Evolutionary conservation across 2,329 filamentous ascomycete species (phyloP).

Genomic region (Fusarium poae): DNA sequence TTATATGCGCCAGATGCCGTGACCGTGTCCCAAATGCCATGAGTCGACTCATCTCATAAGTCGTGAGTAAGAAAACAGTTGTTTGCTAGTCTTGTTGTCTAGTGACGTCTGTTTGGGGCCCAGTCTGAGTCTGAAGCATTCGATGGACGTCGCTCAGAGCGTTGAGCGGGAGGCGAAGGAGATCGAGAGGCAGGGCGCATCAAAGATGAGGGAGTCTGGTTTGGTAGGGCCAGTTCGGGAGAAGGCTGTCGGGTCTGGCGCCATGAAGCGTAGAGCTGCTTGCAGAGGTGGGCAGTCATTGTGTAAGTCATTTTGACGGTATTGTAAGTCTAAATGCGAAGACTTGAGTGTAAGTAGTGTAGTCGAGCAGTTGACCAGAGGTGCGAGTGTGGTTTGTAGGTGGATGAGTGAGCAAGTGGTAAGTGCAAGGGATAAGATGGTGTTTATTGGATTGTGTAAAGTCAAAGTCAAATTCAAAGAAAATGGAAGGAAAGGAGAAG

Average conservation of each 20-base stretch:
- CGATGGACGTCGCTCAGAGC: constrained; percentile 45
- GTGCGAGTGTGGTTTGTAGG: constrained; percentile 7
- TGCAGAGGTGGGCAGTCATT: constrained; percentile 72
- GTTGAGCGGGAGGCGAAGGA: constrained; percentile 46
- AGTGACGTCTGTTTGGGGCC: constrained; percentile 41
- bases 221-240: constrained; percentile 51
- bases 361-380: constrained; percentile 7
- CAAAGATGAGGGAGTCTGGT: constrained; percentile 46
- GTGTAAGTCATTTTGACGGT: constrained; percentile 67
- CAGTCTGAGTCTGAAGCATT: constrained; percentile 48
- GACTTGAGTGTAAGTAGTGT: constrained; percentile 11
- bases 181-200: constrained; percentile 47
- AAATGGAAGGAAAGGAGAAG: neutral
- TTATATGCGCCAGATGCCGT: constrained; percentile 29
- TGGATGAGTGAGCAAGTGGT: neutral
- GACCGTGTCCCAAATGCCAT: constrained; percentile 27
- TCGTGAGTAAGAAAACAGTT: constrained; percentile 16
- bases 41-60: constrained; percentile 19
- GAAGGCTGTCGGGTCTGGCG: constrained; percentile 62
- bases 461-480: neutral
- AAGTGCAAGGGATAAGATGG: constrained; percentile 5
- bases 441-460: constrained; percentile 16
- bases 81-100: neutral
- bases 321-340: constrained; percentile 6
- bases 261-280: constrained; percentile 71